Evolutionary conservation across 371 early-diverging fungal genomes (phyloP).

Genomic region (Mucor irregularis): DNA sequence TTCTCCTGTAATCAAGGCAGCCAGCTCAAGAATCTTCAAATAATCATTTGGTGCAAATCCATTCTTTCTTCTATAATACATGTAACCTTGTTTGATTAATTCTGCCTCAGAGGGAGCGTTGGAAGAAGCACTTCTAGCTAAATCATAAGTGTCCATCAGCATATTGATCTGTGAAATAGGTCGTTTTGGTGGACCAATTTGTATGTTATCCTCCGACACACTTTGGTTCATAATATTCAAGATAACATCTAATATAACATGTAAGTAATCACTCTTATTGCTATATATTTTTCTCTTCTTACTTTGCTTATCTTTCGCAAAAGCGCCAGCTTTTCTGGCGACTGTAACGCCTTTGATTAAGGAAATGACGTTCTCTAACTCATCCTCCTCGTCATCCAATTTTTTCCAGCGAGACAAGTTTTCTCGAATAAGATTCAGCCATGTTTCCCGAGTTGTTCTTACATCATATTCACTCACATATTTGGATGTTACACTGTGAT

Average conservation of each 20-base stretch:
- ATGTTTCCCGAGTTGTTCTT: neutral
- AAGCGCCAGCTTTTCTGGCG: neutral
- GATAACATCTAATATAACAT: neutral
- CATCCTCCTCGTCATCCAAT: neutral
- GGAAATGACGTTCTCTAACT: neutral
- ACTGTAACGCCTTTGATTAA: neutral
- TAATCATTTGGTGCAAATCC: conserved; percentile 5
- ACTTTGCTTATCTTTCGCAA: neutral
- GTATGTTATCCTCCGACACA: too few species aligned
- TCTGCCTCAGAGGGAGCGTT: neutral
- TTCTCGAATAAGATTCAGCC: neutral
- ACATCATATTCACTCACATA: conserved; percentile 1
- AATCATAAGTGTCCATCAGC: neutral
- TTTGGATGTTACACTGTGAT: neutral
- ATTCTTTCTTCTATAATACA: neutral
- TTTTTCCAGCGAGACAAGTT: conserved; percentile 5
- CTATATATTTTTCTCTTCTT: neutral
- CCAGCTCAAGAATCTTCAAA: neutral
- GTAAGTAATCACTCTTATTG: too few species aligned
- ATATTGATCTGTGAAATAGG: too few species aligned
- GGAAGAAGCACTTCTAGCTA: neutral
- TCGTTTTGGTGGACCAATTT: too few species aligned
- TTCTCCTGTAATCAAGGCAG: neutral
- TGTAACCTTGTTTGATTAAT: neutral
- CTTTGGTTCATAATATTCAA: neutral